These are phyloP conservation scores for Cystobasidium slooffiae DNA, from an alignment of 1,284 basidiomycete species.

Conservation along the genomic window DNA sequence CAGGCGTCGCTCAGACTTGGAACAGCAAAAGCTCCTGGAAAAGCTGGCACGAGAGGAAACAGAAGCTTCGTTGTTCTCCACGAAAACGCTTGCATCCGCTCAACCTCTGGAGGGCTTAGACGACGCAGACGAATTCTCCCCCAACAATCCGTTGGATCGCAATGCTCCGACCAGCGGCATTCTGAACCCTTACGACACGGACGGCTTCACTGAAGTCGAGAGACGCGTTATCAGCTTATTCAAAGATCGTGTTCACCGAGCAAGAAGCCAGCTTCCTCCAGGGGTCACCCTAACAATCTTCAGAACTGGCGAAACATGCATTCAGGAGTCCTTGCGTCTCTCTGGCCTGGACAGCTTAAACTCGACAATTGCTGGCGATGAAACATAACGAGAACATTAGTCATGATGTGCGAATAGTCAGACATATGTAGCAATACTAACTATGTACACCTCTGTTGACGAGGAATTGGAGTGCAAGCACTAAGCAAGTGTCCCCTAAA, in stretches of 20 bases:
- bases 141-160: conserved; percentile 51
- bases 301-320: conserved; percentile 48
- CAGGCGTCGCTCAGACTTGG: conserved; percentile 5
- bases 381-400: background rate
- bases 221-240: conserved; percentile 46
- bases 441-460: too few relatives aligned
- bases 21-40: conserved; percentile 5
- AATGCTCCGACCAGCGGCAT: conserved; percentile 25
- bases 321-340: background rate
- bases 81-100: background rate
- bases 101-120: conserved; percentile 19
- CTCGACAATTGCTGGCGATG: background rate
- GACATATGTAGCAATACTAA: too few relatives aligned
- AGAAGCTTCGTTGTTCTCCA: background rate
- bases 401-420: too few relatives aligned
- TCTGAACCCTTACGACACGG: conserved; percentile 14
- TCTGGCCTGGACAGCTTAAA: background rate
- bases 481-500: too few relatives aligned
- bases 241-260: conserved; percentile 45
- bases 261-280: conserved; percentile 44
- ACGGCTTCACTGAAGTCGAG: conserved; percentile 28
- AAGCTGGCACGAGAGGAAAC: conserved; percentile 35
- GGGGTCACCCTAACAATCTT: conserved; percentile 48
- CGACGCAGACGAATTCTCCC: conserved; percentile 49
- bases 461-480: too few relatives aligned